Conservation (phyloP, 2,329 filamentous ascomycete species). For the Alternaria ventricosa region DNA sequence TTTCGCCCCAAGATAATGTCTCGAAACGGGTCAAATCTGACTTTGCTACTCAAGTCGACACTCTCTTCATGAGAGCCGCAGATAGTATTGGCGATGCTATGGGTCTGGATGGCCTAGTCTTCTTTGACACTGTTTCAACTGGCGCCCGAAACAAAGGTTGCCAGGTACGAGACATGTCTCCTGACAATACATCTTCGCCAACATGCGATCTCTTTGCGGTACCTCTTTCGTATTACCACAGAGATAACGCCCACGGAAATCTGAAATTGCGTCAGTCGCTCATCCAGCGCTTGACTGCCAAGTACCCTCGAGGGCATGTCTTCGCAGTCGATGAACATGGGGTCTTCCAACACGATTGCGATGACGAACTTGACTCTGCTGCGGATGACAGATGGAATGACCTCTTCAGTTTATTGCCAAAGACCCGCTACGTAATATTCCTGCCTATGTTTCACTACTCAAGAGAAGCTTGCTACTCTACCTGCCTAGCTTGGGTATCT, state of each 20-base stretch:
- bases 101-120: constrained; percentile 10
- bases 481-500: constrained; percentile 25
- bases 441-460: constrained; percentile 38
- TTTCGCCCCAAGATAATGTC: background rate
- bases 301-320: constrained; percentile 14
- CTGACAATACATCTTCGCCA: background rate
- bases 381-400: constrained; percentile 2
- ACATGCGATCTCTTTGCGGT: background rate
- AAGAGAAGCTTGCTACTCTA: constrained; percentile 26
- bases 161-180: background rate
- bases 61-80: constrained; percentile 11
- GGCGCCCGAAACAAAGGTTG: background rate
- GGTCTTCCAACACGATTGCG: background rate
- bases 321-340: constrained; percentile 15
- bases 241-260: background rate
- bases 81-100: constrained; percentile 13
- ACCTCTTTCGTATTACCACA: constrained; percentile 5
- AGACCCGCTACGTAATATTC: constrained; percentile 15
- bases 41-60: constrained; percentile 1
- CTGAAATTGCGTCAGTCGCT: constrained; percentile 6
- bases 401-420: constrained; percentile 10
- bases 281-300: constrained; percentile 11
- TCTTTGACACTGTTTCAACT: constrained; percentile 13
- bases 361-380: background rate
- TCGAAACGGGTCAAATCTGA: background rate